Evolutionary conservation across 2,329 filamentous ascomycete species (phyloP).

Genomic region (Fusarium tricinctum): DNA sequence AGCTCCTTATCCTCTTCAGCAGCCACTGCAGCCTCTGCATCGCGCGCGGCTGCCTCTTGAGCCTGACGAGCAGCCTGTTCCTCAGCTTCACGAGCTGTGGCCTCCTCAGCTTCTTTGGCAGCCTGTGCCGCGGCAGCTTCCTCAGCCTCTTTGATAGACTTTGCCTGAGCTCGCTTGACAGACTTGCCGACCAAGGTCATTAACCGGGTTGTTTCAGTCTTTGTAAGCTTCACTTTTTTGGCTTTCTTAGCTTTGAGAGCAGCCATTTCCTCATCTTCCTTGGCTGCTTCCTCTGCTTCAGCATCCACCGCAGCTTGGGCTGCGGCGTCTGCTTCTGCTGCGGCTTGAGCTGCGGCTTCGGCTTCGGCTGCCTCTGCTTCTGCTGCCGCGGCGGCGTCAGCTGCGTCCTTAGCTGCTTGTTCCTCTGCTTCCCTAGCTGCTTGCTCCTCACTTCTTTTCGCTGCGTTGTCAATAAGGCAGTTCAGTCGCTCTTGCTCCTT

Average conservation of each 20-base stretch:
- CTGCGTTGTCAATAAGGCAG: constrained; percentile 35
- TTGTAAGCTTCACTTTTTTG: constrained; percentile 54
- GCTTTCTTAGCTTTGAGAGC: constrained; percentile 45
- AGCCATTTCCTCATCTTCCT: constrained; percentile 47
- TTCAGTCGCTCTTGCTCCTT: constrained; percentile 44
- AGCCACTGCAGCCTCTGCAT: constrained; percentile 50
- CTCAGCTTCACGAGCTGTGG: constrained; percentile 42
- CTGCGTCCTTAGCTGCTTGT: constrained; percentile 31
- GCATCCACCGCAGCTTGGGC: constrained; percentile 33
- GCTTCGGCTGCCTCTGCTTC: constrained; percentile 36
- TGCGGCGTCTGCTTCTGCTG: constrained; percentile 27
- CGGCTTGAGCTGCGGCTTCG: constrained; percentile 37
- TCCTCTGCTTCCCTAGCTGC: constrained; percentile 39
- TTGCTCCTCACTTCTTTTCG: constrained; percentile 33
- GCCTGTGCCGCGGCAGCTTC: constrained; percentile 36
- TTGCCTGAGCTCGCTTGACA: constrained; percentile 44
- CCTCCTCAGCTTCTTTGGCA: constrained; percentile 46
- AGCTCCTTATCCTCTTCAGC: constrained; percentile 49
- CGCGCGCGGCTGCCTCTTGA: constrained; percentile 36
- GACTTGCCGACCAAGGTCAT: constrained; percentile 39
- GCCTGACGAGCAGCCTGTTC: constrained; percentile 32
- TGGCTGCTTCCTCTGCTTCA: constrained; percentile 36
- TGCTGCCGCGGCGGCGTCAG: constrained; percentile 25
- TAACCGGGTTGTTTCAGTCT: constrained; percentile 43
- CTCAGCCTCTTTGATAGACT: constrained; percentile 40